Conservation (phyloP, 1,284 basidiomycete species). For the Fomes fomentarius region DNA sequence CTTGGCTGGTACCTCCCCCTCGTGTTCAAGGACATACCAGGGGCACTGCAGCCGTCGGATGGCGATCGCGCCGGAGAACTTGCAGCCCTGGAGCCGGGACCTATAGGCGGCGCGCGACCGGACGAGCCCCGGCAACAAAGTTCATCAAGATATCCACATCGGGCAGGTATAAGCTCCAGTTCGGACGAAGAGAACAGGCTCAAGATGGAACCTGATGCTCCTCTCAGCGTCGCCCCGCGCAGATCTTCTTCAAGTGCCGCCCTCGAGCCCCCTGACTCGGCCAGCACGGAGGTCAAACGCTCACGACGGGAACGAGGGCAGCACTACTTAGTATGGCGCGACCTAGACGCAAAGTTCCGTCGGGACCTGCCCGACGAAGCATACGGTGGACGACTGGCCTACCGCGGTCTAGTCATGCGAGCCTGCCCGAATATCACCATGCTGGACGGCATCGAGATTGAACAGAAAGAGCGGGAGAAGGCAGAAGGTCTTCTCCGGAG, state of each 20-base stretch:
- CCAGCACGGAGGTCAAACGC: constrained; percentile 7
- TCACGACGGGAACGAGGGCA: constrained; percentile 24
- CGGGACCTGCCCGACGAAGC: constrained; percentile 85
- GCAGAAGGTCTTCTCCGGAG: constrained; percentile 70
- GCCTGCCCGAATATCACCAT: constrained; percentile 66
- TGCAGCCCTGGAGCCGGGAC: constrained; percentile 10
- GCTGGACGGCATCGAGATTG: constrained; percentile 84
- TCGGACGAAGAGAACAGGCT: constrained; percentile 1
- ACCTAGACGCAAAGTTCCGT: constrained; percentile 84
- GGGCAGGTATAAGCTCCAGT: not conserved
- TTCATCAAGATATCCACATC: not conserved
- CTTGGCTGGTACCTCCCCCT: constrained; percentile 94
- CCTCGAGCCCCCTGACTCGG: constrained; percentile 6
- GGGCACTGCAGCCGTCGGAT: constrained; percentile 68
- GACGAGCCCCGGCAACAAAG: not conserved
- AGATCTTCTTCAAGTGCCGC: not conserved
- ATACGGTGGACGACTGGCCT: constrained; percentile 85
- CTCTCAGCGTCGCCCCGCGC: not conserved
- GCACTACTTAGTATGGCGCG: constrained; percentile 54
- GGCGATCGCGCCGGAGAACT: constrained; percentile 23
- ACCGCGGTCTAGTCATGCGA: constrained; percentile 85
- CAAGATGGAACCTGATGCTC: not conserved
- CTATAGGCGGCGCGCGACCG: constrained; percentile 9
- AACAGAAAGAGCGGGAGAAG: constrained; percentile 81
- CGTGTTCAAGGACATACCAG: constrained; percentile 69